Evolutionary conservation across 2,329 filamentous ascomycete species (phyloP).

Genomic region (Aureobasidium namibiae): DNA sequence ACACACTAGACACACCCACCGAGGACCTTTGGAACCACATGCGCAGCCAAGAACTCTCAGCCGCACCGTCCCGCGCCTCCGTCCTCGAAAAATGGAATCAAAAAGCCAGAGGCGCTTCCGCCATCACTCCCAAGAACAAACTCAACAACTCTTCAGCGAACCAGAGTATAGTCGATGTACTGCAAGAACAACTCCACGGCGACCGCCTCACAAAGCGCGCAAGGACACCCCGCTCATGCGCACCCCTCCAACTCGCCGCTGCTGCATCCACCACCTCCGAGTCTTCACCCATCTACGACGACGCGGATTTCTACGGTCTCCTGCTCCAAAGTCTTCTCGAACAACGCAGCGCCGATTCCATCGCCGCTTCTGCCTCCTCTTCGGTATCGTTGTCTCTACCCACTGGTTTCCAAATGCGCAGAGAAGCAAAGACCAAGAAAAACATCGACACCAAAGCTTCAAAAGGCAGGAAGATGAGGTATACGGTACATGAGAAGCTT

Average conservation of each 20-base stretch:
- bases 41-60: conserved; percentile 53
- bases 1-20: conserved; percentile 50
- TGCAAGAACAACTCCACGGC: conserved; percentile 60
- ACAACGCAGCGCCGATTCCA: conserved; percentile 61
- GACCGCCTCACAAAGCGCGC: conserved; percentile 63
- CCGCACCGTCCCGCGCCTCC: conserved; percentile 55
- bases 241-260: conserved; percentile 52
- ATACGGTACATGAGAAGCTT: conserved; percentile 91
- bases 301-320: conserved; percentile 89
- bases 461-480: conserved; percentile 89
- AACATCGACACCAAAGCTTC: conserved; percentile 88
- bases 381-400: conserved; percentile 26
- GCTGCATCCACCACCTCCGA: conserved; percentile 32
- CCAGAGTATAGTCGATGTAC: conserved; percentile 57
- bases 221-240: conserved; percentile 65
- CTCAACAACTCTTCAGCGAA: conserved; percentile 51
- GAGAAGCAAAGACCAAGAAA: conserved; percentile 76
- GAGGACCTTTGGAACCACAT: conserved; percentile 66
- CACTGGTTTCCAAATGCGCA: conserved; percentile 38
- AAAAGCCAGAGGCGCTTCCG: conserved; percentile 59
- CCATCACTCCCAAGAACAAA: conserved; percentile 49
- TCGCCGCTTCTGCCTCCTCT: conserved; percentile 24
- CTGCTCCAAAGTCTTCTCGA: conserved; percentile 90
- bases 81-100: conserved; percentile 85
- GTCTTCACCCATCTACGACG: conserved; percentile 63